Evolutionary conservation across 306 rosid genomes (phyloP), one percentile per base, ranked within the genome.

Genomic region (Urtica urens): DNA sequence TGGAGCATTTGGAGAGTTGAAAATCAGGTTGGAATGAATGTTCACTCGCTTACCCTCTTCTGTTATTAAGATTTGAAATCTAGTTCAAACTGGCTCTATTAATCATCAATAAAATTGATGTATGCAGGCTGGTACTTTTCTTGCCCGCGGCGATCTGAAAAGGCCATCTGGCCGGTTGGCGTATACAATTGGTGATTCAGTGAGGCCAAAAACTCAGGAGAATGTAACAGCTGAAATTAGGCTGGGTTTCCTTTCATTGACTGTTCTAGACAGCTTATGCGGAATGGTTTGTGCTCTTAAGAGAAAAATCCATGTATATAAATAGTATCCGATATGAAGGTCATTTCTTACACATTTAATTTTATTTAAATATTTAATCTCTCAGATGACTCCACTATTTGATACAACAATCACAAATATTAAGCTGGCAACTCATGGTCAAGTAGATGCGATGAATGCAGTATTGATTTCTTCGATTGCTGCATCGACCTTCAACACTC

Each of bases 1-100:
- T 90, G 99, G 99, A 85, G 99, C 73, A 77, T 90, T 58, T 90
- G 99, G 99, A 85, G 75, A 85, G 87, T 90, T 33, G 92, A 82
- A 72, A 90, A 90, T 70, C 99, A 85, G 81, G 86, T 77, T 60
- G 50, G 55, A 49, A 23, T 46, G 54, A 42, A 58, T 67, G 48
- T 62, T 39, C 11, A 5, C 21, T 63, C 51, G 16, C 15, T n/a
- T 13, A 27, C 30, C 13, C 4, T 30, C 24, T 2, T 7, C 7
- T 40, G n/a, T n/a, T n/a, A n/a, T n/a, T n/a, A n/a, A n/a, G n/a
- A n/a, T 17, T 40, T 8, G 33, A 28, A 28, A 28, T 10, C 33
- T 28, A 28, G 33, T 4, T n/a, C n/a, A n/a, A 4, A 28, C 10
- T 28, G 33, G 33, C 33, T 28, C n/a, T n/a, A n/a, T n/a, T n/a